Evolutionary conservation across 2,329 filamentous ascomycete genomes (phyloP).

Genomic region (Penicillium sp.): DNA sequence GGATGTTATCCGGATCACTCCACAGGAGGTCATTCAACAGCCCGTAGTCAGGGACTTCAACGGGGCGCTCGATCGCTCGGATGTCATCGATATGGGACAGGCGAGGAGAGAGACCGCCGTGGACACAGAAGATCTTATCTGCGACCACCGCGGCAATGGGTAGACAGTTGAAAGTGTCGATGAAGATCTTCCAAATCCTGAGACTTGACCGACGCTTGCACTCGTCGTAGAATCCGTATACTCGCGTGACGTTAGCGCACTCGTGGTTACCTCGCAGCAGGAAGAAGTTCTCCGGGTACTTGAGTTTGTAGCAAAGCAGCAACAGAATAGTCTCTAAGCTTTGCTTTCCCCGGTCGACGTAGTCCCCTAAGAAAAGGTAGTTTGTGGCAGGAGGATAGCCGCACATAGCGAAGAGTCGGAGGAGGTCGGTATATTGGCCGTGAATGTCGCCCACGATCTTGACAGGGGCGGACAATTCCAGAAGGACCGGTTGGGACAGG

Average conservation of each 20-base stretch:
- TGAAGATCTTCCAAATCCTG: constrained; percentile 97
- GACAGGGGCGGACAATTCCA: constrained; percentile 90
- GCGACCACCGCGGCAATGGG: constrained; percentile 96
- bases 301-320: constrained; percentile 92
- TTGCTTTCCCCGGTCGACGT: constrained; percentile 94
- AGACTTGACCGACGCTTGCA: constrained; percentile 96
- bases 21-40: constrained; percentile 91
- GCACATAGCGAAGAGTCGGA: constrained; percentile 98
- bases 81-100: constrained; percentile 98
- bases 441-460: constrained; percentile 98
- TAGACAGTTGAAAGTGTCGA: constrained; percentile 93
- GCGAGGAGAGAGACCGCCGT: constrained; percentile 88
- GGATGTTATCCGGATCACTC: constrained; percentile 98
- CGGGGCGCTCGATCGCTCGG: constrained; percentile 88
- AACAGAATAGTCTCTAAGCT: constrained; percentile 91
- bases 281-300: constrained; percentile 97
- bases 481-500: constrained; percentile 81
- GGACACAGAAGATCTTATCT: constrained; percentile 96
- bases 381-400: constrained; percentile 90
- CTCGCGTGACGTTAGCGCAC: constrained; percentile 90
- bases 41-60: constrained; percentile 95
- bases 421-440: constrained; percentile 92
- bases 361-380: constrained; percentile 92
- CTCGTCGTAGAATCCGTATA: constrained; percentile 97
- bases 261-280: constrained; percentile 92